phyloP scores from a whole-genome alignment of 495 filamentous ascomycete species.

The Penicillium fimorum region DNA sequence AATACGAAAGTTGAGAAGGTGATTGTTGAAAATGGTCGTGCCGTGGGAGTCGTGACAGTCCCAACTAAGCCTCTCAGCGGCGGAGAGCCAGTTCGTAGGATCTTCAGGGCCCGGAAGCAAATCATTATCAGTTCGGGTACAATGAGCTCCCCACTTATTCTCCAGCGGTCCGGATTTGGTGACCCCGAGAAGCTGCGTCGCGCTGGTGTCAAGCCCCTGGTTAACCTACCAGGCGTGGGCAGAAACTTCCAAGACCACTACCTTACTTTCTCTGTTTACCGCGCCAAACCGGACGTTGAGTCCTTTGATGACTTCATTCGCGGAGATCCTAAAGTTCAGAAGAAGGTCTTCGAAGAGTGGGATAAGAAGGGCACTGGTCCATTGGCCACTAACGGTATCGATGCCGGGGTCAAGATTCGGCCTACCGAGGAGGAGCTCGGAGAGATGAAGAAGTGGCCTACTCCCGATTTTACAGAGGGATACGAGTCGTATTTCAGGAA shows the following conservation, averaged over 20 bases:
- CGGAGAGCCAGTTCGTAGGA: constrained; percentile 46
- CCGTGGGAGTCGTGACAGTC: constrained; percentile 59
- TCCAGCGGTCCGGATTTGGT: constrained; percentile 69
- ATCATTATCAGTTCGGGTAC: constrained; percentile 78
- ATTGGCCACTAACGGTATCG: constrained; percentile 80
- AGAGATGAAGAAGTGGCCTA: constrained; percentile 64
- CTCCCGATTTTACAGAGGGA: constrained; percentile 61
- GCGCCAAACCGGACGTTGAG: constrained; percentile 75
- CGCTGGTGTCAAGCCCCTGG: constrained; percentile 67
- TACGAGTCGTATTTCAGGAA: constrained; percentile 84
- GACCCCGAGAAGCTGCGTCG: constrained; percentile 71
- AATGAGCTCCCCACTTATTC: constrained; percentile 73
- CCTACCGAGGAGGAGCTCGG: constrained; percentile 68
- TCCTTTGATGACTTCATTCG: constrained; percentile 80
- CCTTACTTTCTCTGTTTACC: constrained; percentile 71
- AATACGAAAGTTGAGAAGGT: constrained; percentile 84
- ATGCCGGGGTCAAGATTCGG: constrained; percentile 77
- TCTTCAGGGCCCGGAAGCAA: constrained; percentile 72
- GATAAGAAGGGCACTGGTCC: constrained; percentile 76
- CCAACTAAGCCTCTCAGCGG: constrained; percentile 55
- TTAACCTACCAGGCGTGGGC: constrained; percentile 79
- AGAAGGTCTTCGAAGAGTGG: constrained; percentile 72
- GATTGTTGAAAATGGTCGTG: constrained; percentile 68
- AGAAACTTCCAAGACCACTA: constrained; percentile 87
- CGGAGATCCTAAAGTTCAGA: constrained; percentile 68